A percentile compares a stretch with the other conserved stretches of the same genome.
Conservation (phyloP, 2,329 filamentous ascomycete species). For the Dothideomycetes sp. region DNA sequence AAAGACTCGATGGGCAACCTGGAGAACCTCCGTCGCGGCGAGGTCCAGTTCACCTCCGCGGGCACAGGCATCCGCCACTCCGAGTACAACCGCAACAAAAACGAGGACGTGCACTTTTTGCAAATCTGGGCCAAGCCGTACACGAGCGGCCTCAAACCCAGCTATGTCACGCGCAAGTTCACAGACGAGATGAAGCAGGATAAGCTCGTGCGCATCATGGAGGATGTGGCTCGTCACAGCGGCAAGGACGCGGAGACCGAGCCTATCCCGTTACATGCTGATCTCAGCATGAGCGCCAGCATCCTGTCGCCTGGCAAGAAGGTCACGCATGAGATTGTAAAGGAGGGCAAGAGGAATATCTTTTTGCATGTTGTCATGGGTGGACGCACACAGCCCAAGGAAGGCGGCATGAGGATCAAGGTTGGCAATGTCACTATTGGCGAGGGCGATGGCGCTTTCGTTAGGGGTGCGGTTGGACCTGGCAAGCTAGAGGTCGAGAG, state of each 20-base stretch:
- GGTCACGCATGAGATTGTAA: constrained; percentile 66
- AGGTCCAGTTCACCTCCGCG: constrained; percentile 86
- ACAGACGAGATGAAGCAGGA: constrained; percentile 61
- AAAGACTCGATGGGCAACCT: constrained; percentile 68
- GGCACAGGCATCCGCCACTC: constrained; percentile 71
- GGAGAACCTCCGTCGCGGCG: constrained; percentile 63
- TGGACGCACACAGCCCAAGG: constrained; percentile 42
- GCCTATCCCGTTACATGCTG: constrained; percentile 73
- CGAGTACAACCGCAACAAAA: constrained; percentile 66
- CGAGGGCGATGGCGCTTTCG: constrained; percentile 74
- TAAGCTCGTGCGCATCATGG: constrained; percentile 64
- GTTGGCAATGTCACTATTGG: constrained; percentile 54
- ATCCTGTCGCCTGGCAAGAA: constrained; percentile 54
- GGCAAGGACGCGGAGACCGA: constrained; percentile 57
- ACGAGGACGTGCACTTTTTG: constrained; percentile 67
- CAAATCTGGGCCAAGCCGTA: constrained; percentile 85
- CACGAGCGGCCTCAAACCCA: constrained; percentile 58
- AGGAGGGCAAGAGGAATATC: constrained; percentile 54
- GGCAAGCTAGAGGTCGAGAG: constrained; percentile 35
- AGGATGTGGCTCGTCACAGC: constrained; percentile 51
- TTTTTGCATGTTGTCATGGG: constrained; percentile 73
- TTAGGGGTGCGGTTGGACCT: constrained; percentile 41
- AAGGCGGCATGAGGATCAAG: constrained; percentile 61
- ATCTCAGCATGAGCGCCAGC: constrained; percentile 71
- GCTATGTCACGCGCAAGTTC: constrained; percentile 67